Percentiles rank a stretch among this genome's conserved stretches.
These are phyloP conservation scores for Pulveroboletus sp. DNA, from an alignment of 768 basidiomycete genomes.

Conservation along the genomic window DNA sequence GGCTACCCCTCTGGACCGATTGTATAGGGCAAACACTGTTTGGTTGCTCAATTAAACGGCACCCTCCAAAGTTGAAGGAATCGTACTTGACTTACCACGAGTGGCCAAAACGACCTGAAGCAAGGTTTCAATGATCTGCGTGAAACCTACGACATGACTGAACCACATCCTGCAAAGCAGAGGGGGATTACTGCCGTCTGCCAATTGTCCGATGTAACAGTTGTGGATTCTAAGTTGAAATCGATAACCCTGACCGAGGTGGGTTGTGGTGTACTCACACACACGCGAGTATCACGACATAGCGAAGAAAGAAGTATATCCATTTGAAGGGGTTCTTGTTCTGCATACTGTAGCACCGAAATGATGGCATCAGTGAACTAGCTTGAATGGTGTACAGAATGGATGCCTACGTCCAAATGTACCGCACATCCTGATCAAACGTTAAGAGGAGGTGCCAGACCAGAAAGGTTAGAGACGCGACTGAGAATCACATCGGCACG, in stretches of 20 bases:
- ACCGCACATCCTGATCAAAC: background rate
- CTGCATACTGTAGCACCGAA: constrained; percentile 15
- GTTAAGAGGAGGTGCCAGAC: too few species aligned
- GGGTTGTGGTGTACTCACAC: constrained; percentile 13
- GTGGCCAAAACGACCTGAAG: constrained; percentile 12
- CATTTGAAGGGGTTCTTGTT: background rate
- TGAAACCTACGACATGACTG: background rate
- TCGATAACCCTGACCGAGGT: background rate
- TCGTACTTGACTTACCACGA: constrained; percentile 8
- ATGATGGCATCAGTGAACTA: background rate
- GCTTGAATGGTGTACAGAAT: background rate
- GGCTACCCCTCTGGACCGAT: constrained; percentile 10
- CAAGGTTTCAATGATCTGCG: constrained; percentile 6
- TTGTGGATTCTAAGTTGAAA: constrained; percentile 10
- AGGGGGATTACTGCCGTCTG: too few species aligned
- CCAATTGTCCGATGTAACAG: background rate
- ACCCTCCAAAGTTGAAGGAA: background rate
- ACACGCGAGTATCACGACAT: background rate
- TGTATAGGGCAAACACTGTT: constrained; percentile 19
- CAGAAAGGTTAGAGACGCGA: background rate
- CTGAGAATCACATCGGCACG: constrained; percentile 2
- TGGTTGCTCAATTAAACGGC: background rate
- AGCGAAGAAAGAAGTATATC: too few species aligned
- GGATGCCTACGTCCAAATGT: constrained; percentile 22
- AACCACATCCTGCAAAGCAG: constrained; percentile 5